A percentile compares a stretch with the other conserved stretches of the same genome.
Conservation (phyloP, 768 basidiomycete genomes). For the Xanthoconium purpureum region DNA sequence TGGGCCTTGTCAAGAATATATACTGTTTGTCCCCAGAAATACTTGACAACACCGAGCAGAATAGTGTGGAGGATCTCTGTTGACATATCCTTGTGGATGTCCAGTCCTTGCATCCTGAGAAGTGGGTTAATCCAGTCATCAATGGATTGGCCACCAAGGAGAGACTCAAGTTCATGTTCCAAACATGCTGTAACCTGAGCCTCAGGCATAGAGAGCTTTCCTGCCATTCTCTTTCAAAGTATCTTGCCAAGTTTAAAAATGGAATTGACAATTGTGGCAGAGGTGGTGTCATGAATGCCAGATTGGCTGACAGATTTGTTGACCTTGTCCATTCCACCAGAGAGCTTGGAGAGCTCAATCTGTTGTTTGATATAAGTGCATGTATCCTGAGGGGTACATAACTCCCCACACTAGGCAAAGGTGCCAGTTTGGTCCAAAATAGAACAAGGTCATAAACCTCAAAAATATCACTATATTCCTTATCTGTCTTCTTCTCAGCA, state of each 20-base stretch:
- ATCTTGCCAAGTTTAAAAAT: background rate
- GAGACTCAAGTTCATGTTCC: background rate
- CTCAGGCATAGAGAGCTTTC: background rate
- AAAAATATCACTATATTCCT: background rate
- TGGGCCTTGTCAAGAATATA: slow-evolving; percentile 25
- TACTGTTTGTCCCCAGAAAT: slow-evolving; percentile 28
- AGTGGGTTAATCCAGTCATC: slow-evolving; percentile 13
- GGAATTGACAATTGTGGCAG: background rate
- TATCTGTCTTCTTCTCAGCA: background rate
- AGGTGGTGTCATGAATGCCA: background rate
- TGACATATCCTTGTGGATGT: slow-evolving; percentile 33
- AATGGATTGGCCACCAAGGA: background rate
- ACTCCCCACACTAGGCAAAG: too few species aligned
- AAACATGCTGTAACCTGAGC: background rate
- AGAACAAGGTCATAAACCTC: background rate
- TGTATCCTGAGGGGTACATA: too few species aligned
- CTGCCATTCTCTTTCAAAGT: background rate
- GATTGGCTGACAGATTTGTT: background rate
- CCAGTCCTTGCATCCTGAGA: slow-evolving; percentile 16
- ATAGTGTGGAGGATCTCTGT: slow-evolving; percentile 31
- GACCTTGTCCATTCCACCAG: background rate
- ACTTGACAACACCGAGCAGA: slow-evolving; percentile 23
- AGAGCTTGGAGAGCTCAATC: too few species aligned
- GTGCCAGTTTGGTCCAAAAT: too few species aligned
- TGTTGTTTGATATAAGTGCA: too few species aligned